These are phyloP conservation scores for Penicillium sp. DNA, from an alignment of 2,329 filamentous ascomycete genomes.

Conservation along the genomic window DNA sequence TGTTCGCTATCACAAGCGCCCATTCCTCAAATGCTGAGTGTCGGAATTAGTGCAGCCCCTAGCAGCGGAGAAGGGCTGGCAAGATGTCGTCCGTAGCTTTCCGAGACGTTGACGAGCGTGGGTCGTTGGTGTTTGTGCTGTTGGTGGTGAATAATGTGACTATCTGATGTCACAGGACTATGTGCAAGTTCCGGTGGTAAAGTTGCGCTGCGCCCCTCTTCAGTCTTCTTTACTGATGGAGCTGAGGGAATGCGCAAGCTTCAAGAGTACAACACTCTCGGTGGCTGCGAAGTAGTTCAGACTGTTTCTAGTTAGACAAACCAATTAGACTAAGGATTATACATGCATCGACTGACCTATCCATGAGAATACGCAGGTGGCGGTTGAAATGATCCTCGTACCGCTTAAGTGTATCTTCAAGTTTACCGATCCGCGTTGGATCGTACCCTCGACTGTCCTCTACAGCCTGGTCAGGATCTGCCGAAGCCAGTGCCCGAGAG, in stretches of 20 bases:
- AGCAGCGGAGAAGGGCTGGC: no score
- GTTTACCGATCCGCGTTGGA: conserved; percentile 67
- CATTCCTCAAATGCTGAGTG: no score
- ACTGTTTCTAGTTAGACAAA: conserved; percentile 26
- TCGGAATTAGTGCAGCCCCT: no score
- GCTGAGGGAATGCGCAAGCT: conserved; percentile 59
- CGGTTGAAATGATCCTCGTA: conserved; percentile 93
- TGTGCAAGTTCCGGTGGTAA: not conserved
- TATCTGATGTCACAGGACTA: not conserved
- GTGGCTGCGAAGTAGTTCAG: conserved; percentile 97
- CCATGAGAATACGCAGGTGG: conserved; percentile 90
- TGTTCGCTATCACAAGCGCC: no score
- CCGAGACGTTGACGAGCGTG: not conserved
- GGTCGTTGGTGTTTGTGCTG: not conserved
- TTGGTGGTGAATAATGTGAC: not conserved
- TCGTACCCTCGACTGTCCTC: conserved; percentile 55
- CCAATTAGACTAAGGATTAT: not conserved
- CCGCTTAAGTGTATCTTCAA: conserved; percentile 85
- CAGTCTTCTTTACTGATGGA: conserved; percentile 48
- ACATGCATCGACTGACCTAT: conserved; percentile 60
- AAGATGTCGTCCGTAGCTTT: not conserved
- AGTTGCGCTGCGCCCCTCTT: conserved; percentile 15
- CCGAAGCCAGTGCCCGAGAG: conserved; percentile 79
- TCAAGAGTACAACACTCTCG: conserved; percentile 91
- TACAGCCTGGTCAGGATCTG: conserved; percentile 73